Conservation (phyloP, 129 eudicot species). For the Cynara cardunculus region DNA sequence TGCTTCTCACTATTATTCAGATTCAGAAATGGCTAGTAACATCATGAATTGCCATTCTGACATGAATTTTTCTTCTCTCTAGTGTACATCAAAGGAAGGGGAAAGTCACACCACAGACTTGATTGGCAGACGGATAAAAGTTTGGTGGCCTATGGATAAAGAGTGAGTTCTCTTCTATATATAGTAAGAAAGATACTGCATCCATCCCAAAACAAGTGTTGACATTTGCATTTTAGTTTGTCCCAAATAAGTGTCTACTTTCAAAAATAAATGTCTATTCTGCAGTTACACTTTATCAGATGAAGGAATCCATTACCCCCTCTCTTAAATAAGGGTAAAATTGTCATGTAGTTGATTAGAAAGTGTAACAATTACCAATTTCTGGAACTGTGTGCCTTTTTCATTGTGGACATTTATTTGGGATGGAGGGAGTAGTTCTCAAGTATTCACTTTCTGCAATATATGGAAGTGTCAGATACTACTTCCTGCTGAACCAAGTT, state of each 20-base stretch:
- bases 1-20: background rate
- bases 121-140: slow-evolving; percentile 69
- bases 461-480: background rate
- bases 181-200: background rate
- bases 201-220: background rate
- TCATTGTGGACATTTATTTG: background rate
- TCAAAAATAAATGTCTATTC: background rate
- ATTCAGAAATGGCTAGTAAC: background rate
- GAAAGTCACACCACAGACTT: slow-evolving; percentile 56
- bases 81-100: slow-evolving; percentile 66
- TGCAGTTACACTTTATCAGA: background rate
- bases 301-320: background rate
- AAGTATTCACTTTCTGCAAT: background rate
- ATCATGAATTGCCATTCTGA: background rate
- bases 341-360: background rate
- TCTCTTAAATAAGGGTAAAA: background rate
- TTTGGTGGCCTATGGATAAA: slow-evolving; percentile 99
- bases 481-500: background rate
- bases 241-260: background rate
- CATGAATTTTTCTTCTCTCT: slow-evolving; percentile 18
- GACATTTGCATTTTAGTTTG: background rate
- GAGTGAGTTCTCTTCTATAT: slow-evolving; percentile 46
- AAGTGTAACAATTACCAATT: background rate
- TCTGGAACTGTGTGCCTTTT: background rate
- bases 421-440: background rate